These are phyloP conservation scores for Neoboletus brunneissimus DNA, from an alignment of 768 basidiomycete species.

Conservation along the genomic window DNA sequence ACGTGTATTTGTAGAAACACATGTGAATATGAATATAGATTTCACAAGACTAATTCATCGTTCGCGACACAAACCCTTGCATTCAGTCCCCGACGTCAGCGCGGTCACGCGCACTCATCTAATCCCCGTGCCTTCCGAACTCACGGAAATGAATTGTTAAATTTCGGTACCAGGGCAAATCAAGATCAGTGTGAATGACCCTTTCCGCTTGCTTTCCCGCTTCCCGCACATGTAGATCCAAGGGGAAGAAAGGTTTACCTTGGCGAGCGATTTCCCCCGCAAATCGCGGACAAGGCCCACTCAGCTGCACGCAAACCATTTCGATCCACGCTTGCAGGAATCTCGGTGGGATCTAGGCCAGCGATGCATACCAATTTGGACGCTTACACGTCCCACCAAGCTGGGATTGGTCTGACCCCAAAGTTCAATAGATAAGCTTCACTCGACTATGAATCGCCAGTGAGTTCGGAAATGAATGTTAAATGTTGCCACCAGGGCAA, in stretches of 20 bases:
- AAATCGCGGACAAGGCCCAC: not conserved
- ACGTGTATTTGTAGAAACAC: not conserved
- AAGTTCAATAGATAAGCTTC: not conserved
- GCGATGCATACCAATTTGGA: not conserved
- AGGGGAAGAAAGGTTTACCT: not conserved
- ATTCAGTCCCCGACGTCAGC: not conserved
- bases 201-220: too few relatives aligned
- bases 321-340: too few relatives aligned
- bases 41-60: not conserved
- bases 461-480: too few relatives aligned
- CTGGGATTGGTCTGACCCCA: not conserved
- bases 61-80: not conserved
- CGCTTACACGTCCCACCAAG: not conserved
- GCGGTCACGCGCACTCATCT: not conserved
- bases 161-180: not conserved
- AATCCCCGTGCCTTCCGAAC: not conserved
- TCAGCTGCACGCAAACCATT: not conserved
- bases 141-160: slow-evolving; percentile 5
- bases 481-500: too few relatives aligned
- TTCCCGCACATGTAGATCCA: not conserved
- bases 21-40: not conserved
- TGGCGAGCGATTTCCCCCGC: not conserved
- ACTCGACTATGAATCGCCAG: not conserved
- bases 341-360: not conserved
- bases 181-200: not conserved